Conservation (phyloP, 139 green algal genomes). For the Pleodorina starrii region DNA sequence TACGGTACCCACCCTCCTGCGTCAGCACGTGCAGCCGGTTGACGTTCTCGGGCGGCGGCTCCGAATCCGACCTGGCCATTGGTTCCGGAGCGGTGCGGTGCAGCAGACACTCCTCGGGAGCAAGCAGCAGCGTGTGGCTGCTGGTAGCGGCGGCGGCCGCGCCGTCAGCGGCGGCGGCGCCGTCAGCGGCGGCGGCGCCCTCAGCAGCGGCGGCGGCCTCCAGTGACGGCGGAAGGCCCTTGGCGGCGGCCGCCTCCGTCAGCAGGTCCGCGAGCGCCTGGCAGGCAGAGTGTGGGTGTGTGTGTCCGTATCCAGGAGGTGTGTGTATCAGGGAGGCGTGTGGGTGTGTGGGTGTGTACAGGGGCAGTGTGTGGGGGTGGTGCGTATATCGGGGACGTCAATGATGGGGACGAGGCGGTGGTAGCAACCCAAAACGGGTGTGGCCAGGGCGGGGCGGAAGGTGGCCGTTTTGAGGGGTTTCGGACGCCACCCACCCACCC, state of each 20-base stretch:
- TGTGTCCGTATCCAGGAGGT: too few relatives aligned
- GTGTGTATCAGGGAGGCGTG: too few relatives aligned
- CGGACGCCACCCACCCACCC: too few relatives aligned
- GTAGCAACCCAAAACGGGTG: too few relatives aligned
- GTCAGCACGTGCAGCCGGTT: conserved; percentile 82
- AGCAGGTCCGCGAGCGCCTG: conserved; percentile 1
- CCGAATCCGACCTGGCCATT: conserved; percentile 46
- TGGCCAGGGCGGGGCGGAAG: too few relatives aligned
- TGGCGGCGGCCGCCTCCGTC: neutral
- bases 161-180: neutral
- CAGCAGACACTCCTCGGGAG: conserved; percentile 75
- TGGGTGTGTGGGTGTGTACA: too few relatives aligned
- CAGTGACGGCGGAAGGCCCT: neutral
- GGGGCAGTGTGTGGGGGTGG: too few relatives aligned
- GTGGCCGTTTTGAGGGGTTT: too few relatives aligned
- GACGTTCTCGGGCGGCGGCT: conserved; percentile 88
- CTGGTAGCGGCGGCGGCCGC: too few relatives aligned
- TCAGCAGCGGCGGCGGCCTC: neutral
- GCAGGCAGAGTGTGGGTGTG: too few relatives aligned
- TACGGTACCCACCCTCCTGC: conserved; percentile 23
- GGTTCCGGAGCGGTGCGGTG: conserved; percentile 81
- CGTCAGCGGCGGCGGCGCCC: neutral
- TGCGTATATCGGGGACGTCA: too few relatives aligned
- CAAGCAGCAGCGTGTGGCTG: conserved; percentile 71
- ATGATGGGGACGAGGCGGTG: too few relatives aligned